These are phyloP conservation scores for Candida smagusa DNA, from an alignment of 1,139 yeast genomes.

Conservation along the genomic window DNA sequence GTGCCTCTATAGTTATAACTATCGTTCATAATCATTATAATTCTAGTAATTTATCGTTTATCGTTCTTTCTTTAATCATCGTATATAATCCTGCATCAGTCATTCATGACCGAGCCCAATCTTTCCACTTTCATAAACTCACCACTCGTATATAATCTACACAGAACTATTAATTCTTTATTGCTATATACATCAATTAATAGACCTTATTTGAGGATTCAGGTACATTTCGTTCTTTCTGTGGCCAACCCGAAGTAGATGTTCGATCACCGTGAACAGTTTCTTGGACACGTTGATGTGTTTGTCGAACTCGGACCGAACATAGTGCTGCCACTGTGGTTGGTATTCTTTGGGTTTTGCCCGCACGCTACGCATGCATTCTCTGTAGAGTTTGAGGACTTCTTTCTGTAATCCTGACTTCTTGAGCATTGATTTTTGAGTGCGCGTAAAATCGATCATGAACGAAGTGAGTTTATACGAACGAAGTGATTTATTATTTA, in stretches of 20 bases:
- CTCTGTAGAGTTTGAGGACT: constrained; percentile 60
- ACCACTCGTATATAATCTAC: constrained; percentile 11
- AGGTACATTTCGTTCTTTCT: constrained; percentile 72
- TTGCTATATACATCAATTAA: constrained; percentile 24
- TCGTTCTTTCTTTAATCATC: too few species aligned
- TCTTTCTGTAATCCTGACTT: constrained; percentile 63
- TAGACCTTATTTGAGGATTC: constrained; percentile 63
- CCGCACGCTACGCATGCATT: constrained; percentile 51
- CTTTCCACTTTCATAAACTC: not conserved
- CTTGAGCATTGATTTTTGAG: constrained; percentile 27
- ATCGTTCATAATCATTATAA: too few species aligned
- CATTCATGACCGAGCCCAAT: too few species aligned
- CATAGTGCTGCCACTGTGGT: constrained; percentile 44
- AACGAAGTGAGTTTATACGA: too few species aligned
- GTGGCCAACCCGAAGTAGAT: constrained; percentile 73
- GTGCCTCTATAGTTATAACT: too few species aligned
- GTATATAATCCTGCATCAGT: too few species aligned
- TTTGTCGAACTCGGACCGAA: constrained; percentile 62
- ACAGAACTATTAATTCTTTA: not conserved
- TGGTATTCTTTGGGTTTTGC: constrained; percentile 51
- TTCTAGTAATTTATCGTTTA: too few species aligned
- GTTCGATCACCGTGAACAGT: constrained; percentile 85
- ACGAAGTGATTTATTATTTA: too few species aligned
- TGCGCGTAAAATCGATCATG: too few species aligned
- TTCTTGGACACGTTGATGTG: constrained; percentile 61